Percentiles rank a stretch among this genome's conserved stretches.
Evolutionary conservation across 176 grass and related monocot species (phyloP).

Genomic region (Oryza coarctata): DNA sequence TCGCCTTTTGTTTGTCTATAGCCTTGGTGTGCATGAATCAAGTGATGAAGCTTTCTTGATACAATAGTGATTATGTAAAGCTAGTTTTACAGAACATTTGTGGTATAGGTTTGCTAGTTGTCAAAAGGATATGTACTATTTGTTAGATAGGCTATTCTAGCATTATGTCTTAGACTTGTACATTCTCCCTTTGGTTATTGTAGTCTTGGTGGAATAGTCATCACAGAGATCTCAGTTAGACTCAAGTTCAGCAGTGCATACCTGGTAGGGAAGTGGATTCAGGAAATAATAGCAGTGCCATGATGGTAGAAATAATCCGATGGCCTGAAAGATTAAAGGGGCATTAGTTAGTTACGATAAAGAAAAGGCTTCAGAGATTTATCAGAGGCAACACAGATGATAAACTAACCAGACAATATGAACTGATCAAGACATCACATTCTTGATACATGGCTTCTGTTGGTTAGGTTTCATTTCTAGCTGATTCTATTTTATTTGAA

Average conservation of each 20-base stretch:
- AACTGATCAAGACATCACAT: background rate
- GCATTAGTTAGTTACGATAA: background rate
- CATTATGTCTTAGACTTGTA: conserved; percentile 24
- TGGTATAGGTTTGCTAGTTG: conserved; percentile 60
- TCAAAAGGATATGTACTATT: conserved; percentile 47
- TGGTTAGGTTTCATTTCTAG: no score
- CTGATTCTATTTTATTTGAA: no score
- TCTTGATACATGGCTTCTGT: no score
- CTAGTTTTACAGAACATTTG: conserved; percentile 57
- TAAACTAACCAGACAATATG: background rate
- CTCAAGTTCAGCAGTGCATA: conserved; percentile 15
- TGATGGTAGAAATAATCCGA: background rate
- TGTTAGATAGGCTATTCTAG: conserved; percentile 42
- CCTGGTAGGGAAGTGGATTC: conserved; percentile 8
- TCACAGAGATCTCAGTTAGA: background rate
- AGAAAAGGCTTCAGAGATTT: conserved; percentile 17
- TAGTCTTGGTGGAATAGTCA: conserved; percentile 24
- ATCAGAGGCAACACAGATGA: background rate
- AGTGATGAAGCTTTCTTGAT: conserved; percentile 36
- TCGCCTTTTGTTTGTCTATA: conserved; percentile 45
- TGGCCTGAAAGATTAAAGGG: conserved; percentile 1
- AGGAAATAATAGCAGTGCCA: background rate
- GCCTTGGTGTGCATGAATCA: conserved; percentile 35
- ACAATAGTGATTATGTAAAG: conserved; percentile 51
- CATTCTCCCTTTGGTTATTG: conserved; percentile 28